These are phyloP conservation scores for Metschnikowia borealis DNA, from an alignment of 805 yeast genomes.

Conservation along the genomic window DNA sequence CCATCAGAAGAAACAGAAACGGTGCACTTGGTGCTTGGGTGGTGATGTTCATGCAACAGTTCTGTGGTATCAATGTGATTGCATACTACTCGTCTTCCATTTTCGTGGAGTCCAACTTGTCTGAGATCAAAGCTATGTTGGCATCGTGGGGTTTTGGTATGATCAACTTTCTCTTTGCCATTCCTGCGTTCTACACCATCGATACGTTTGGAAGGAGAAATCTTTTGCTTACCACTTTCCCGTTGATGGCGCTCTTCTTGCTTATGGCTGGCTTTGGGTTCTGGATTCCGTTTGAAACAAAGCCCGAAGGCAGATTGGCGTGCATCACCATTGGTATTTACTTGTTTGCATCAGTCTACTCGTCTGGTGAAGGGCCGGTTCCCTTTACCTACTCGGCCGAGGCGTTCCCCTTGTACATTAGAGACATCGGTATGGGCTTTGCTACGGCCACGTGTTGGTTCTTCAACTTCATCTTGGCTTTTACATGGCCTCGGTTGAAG, in stretches of 20 bases:
- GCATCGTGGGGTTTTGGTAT: slow-evolving; percentile 89
- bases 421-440: slow-evolving; percentile 77
- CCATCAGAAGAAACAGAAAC: slow-evolving; percentile 76
- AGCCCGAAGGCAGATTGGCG: slow-evolving; percentile 54
- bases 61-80: slow-evolving; percentile 86
- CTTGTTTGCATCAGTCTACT: slow-evolving; percentile 66
- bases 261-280: slow-evolving; percentile 67
- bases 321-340: slow-evolving; percentile 72
- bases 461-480: slow-evolving; percentile 63
- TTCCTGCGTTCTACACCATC: slow-evolving; percentile 78
- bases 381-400: slow-evolving; percentile 89
- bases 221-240: slow-evolving; percentile 55
- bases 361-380: slow-evolving; percentile 86
- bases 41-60: slow-evolving; percentile 87
- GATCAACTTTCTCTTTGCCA: slow-evolving; percentile 73
- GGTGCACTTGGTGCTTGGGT: slow-evolving; percentile 78
- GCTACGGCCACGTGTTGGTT: slow-evolving; percentile 77
- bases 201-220: slow-evolving; percentile 74
- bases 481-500: slow-evolving; percentile 75
- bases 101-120: slow-evolving; percentile 63
- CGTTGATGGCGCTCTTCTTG: slow-evolving; percentile 57
- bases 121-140: slow-evolving; percentile 57
- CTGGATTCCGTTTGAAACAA: slow-evolving; percentile 50
- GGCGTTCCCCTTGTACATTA: slow-evolving; percentile 71
- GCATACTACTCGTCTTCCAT: slow-evolving; percentile 81